Evolutionary conservation across 331 rosid species (phyloP), one percentile per base, ranked within the genome.

Genomic region (Acacia pycnantha): DNA sequence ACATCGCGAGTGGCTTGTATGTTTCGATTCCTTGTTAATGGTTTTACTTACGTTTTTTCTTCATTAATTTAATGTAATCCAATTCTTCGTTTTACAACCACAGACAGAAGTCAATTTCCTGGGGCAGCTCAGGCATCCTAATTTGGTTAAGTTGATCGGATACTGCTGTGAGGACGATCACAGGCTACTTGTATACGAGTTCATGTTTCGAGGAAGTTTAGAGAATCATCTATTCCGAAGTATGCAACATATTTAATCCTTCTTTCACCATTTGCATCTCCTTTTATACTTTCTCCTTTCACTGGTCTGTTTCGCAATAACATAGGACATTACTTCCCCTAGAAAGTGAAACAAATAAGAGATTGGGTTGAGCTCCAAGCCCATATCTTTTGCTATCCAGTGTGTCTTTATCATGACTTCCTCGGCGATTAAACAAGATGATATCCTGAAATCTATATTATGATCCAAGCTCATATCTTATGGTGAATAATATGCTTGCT

Each of bases 151-250:
- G 88, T 84, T 96, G 97, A 96, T 96, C 33, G 99, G 99, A 6
- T 96, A 96, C 70, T 96, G 99, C 85, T 96, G 99, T 68, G 99
- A 96, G 87, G 99, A 96, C 11, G 99, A 96, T 67, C 98, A 96
- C 84, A 87, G 99, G 82, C 82, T 96, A 85, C 99, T 96, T 9
- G 99, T 96, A 4, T 96, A 96, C 13, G 98, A 96, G 88, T 96
- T 96, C 87, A 94, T 96, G 99, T 96, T 96, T 83, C 89, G 99
- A 70, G 99, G 99, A 78, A 96, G 99, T 87, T 82, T 96, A 9
- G 99, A 96, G 85, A 94, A 96, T 86, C 99, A 94, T 88, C 84
- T 96, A 41, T 96, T 96, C 87, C 95, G 97, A 86, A 96, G 99
- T 96, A 96, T 79, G 90, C 69, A 11, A 8, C 31, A 47, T 84